Conservation (phyloP, 345 rosid species). For the Abelmoschus esculentus region DNA sequence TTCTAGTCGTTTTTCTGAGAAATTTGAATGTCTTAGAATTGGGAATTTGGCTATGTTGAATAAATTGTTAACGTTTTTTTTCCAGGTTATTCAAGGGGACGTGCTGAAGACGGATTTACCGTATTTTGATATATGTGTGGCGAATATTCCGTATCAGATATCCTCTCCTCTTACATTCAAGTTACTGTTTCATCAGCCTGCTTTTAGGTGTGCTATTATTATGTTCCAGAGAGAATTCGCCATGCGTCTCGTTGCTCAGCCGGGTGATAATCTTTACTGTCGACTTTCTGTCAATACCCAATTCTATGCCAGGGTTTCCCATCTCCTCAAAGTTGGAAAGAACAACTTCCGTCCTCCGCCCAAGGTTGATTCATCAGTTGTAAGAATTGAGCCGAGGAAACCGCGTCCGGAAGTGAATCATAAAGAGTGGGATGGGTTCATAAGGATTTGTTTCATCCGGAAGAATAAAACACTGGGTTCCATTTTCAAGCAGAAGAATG, state of each 20-base stretch:
- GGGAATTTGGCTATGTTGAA: neutral
- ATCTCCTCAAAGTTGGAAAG: slow-evolving; percentile 88
- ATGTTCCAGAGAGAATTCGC: slow-evolving; percentile 97
- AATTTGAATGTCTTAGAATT: neutral
- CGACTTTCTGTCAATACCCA: slow-evolving; percentile 84
- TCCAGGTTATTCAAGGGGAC: slow-evolving; percentile 85
- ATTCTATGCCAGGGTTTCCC: slow-evolving; percentile 74
- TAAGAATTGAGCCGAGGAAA: slow-evolving; percentile 77
- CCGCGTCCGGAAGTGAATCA: slow-evolving; percentile 56
- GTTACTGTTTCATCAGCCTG: slow-evolving; percentile 59
- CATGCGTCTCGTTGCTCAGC: slow-evolving; percentile 85
- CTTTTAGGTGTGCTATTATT: slow-evolving; percentile 83
- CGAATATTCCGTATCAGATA: slow-evolving; percentile 86
- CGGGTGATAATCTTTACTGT: slow-evolving; percentile 75
- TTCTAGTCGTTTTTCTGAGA: neutral
- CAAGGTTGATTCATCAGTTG: slow-evolving; percentile 92
- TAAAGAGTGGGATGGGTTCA: slow-evolving; percentile 86
- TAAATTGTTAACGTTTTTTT: neutral
- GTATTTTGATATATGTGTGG: slow-evolving; percentile 81
- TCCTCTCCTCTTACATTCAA: slow-evolving; percentile 90
- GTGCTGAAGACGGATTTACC: slow-evolving; percentile 86
- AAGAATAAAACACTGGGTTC: slow-evolving; percentile 89
- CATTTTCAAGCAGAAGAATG: slow-evolving; percentile 65
- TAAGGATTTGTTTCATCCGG: slow-evolving; percentile 74
- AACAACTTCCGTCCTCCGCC: slow-evolving; percentile 95